Evolutionary conservation across 2,329 filamentous ascomycete species (phyloP), one percentile per base, ranked within the genome.

Genomic region (Fonsecaea pedrosoi): DNA sequence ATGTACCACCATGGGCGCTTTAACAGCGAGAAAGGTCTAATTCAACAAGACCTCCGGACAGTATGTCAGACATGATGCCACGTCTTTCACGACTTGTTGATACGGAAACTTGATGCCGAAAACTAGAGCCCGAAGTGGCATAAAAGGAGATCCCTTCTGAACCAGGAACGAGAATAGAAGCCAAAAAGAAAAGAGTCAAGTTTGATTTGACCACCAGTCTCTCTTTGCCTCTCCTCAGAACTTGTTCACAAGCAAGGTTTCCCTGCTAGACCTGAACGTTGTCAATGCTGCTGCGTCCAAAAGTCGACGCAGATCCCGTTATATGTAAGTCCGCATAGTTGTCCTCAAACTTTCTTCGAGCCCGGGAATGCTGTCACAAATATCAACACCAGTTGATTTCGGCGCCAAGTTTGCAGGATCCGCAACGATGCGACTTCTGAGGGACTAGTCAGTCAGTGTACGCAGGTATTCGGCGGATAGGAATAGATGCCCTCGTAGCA

Each of bases 71-170:
- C 55, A 69, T 65, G 70, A 70, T 70, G 66, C 65, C 67, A 72
- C 54, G 69, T 71, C 71, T 64, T 71, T 68, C 66, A 71, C 68
- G 71, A 70, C 68, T 58, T 70, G 60, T 70, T 59, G 66, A 69
- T 54, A 48, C 61, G 53, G 62, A 69, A 50, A n/a, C 12, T 42
- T 65, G 35, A 60, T 54, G 40, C 58, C 54, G 45, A 18, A 50
- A 50, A 61, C 7, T 69, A 62, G 53, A 68, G 34, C 35, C 48
- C 42, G 18, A 35, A 57, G 18, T 25, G 25, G 25, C 18, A 50
- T 50, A 50, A 9, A 45, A 57, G 18, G 45, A 50, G 45, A 50
- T 18, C 21, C n/a, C 21, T 13, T 9, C 18, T 5, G 18, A 50
- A 50, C 3, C 45, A 50, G 45, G 45, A 30, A 50, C 18, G 18